Conservation (phyloP, 495 filamentous ascomycete genomes). For the Aspergillus affinis region DNA sequence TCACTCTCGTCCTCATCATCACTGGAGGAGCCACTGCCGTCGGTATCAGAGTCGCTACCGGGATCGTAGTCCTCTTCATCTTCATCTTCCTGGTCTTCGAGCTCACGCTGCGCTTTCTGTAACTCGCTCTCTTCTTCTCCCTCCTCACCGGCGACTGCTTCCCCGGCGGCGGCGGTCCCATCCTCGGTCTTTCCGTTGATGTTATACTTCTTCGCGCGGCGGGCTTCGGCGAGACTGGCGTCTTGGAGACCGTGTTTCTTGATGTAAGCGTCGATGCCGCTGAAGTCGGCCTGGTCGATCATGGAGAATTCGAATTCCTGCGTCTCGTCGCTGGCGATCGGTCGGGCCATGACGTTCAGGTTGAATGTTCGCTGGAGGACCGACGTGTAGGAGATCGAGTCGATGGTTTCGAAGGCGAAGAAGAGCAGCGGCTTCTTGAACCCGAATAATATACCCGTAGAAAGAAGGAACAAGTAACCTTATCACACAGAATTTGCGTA, state of each 20-base stretch:
- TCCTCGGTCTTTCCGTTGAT: constrained; percentile 62
- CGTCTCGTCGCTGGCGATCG: constrained; percentile 43
- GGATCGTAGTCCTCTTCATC: constrained; percentile 90
- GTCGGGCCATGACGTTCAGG: constrained; percentile 66
- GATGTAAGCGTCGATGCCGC: constrained; percentile 82
- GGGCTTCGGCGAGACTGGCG: constrained; percentile 82
- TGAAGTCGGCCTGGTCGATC: constrained; percentile 82
- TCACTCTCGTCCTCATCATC: constrained; percentile 52
- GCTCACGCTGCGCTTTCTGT: constrained; percentile 68
- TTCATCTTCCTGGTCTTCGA: constrained; percentile 69
- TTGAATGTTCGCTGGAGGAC: constrained; percentile 95
- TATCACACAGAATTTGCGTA: not conserved
- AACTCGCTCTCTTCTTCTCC: constrained; percentile 50
- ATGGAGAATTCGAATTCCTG: constrained; percentile 82
- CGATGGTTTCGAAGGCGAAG: constrained; percentile 75
- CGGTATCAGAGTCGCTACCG: constrained; percentile 71
- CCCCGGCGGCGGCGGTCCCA: constrained; percentile 28
- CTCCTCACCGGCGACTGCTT: constrained; percentile 30
- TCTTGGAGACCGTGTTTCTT: constrained; percentile 81
- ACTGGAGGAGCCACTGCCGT: constrained; percentile 60
- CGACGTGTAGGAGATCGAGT: constrained; percentile 82
- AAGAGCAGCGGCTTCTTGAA: constrained; percentile 95
- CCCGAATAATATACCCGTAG: constrained; percentile 83
- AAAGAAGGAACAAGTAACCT: constrained; percentile 88
- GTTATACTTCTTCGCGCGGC: constrained; percentile 78